Base-by-base conservation (phyloP, 345 rosid species). In the Syzygium aromaticum region DNA sequence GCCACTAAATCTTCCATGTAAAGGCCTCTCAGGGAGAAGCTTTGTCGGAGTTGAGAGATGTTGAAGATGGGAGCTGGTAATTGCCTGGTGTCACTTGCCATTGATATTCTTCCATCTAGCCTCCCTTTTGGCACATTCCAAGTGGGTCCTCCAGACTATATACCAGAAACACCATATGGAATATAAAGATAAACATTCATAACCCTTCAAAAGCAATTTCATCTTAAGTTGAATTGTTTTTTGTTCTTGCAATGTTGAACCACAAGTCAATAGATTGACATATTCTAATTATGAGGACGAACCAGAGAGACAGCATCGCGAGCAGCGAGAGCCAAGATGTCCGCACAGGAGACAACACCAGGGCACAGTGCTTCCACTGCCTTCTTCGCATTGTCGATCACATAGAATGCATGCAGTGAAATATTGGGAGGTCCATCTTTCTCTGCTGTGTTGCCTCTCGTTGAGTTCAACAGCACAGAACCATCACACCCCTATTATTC, bases 111-210 rank as follows among this genome's bases (percentile, higher is more conserved):
- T 56, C 98, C 98, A 86, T 97, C 98, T 90, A 93, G 92, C 91
- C 99, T 92, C 38, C 99, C 98, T 89, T 96, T 96, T 0, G 96
- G 98, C 30, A 97, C 99, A 46, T 90, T 91, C 99, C 99, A 97
- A 80, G 87, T 88, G 0, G 98, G 98, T 28, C 98, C 98, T 77
- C 98, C 98, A 28, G 99, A 96, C 99, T 96, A 90, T 9, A n/a
- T 28, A 10, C 46, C 38, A 25, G 12, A 43, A 86, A 43, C 11
- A 61, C 13, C 57, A 63, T 49, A 63, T 64, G 21, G 77, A 38
- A 52, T 11, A 57, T 43, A 33, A 52, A 84, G 43, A 25, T 33
- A 11, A 23, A 84, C 23, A 84, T n/a, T n/a, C 38, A 84, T 52
- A 27, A 27, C 15, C 59, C 54, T 30, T 51, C 85, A 52, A 28